Conservation (phyloP, 108 stramenopile genomes). For the Fragilaria crotonensis region DNA sequence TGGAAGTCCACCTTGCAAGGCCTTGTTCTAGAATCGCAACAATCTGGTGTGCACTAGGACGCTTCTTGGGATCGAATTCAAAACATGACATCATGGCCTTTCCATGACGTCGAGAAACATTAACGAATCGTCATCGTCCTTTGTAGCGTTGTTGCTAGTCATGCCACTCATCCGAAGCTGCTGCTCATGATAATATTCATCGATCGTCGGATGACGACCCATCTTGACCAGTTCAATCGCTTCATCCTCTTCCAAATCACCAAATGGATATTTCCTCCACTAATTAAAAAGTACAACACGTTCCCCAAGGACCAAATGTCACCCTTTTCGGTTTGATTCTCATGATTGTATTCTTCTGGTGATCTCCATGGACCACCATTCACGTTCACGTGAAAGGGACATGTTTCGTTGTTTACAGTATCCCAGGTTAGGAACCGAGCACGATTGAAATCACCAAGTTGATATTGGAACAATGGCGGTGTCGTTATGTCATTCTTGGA, state of each 20-base stretch:
- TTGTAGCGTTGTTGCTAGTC: too few relatives aligned
- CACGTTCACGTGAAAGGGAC: constrained; percentile 42
- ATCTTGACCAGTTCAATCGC: constrained; percentile 19
- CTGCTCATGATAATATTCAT: constrained; percentile 22
- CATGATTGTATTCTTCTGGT: constrained; percentile 58
- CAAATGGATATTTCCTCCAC: constrained; percentile 9
- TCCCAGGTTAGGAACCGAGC: constrained; percentile 46
- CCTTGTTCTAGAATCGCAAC: neutral
- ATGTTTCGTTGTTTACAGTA: constrained; percentile 25
- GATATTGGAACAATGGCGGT: too few relatives aligned
- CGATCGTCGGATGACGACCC: constrained; percentile 32
- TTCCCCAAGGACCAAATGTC: constrained; percentile 67
- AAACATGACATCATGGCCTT: constrained; percentile 43
- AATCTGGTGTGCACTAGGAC: constrained; percentile 39
- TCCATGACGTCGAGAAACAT: too few relatives aligned
- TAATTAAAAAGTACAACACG: constrained; percentile 49
- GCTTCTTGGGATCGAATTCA: constrained; percentile 33
- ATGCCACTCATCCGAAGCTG: too few relatives aligned
- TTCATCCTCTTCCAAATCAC: constrained; percentile 8
- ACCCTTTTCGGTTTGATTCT: constrained; percentile 54
- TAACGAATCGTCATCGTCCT: too few relatives aligned
- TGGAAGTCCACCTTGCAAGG: neutral
- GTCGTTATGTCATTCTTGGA: constrained; percentile 45
- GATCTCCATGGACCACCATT: constrained; percentile 53
- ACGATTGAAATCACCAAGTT: constrained; percentile 73